Conservation (phyloP, 331 rosid genomes). For the Erythrophleum ivorense region DNA sequence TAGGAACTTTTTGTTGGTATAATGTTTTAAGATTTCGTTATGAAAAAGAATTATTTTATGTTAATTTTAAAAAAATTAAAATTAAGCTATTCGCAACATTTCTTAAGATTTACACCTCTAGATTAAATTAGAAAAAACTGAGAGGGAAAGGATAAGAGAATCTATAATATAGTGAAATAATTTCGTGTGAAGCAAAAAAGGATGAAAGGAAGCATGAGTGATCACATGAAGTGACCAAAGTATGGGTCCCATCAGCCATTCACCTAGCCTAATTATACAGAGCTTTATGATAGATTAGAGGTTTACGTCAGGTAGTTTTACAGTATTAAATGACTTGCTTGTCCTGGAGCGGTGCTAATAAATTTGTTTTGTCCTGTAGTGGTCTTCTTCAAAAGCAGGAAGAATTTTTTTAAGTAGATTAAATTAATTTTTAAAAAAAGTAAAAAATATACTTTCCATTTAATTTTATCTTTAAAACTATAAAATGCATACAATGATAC, state of each 20-base stretch:
- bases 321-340: conserved; percentile 38
- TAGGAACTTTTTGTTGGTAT: conserved; percentile 30
- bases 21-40: background rate
- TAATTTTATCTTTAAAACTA: no score
- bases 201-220: background rate
- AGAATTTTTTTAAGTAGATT: no score
- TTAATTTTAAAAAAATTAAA: no score
- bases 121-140: background rate
- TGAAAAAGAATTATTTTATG: no score
- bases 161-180: no score
- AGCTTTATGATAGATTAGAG: conserved; percentile 45
- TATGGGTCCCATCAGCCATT: conserved; percentile 42
- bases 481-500: no score
- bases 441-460: no score
- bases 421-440: no score
- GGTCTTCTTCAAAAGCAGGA: background rate
- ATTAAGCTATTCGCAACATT: no score
- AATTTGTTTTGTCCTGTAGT: background rate
- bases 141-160: background rate
- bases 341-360: conserved; percentile 36
- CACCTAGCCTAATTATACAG: conserved; percentile 39
- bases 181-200: background rate
- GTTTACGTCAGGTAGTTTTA: conserved; percentile 55
- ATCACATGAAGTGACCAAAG: conserved; percentile 36
- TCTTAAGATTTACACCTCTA: no score